A percentile compares a stretch with the other conserved stretches of the same genome.
phyloP scores from a whole-genome alignment of 495 filamentous ascomycete genomes.

The Podospora tetraspora region DNA sequence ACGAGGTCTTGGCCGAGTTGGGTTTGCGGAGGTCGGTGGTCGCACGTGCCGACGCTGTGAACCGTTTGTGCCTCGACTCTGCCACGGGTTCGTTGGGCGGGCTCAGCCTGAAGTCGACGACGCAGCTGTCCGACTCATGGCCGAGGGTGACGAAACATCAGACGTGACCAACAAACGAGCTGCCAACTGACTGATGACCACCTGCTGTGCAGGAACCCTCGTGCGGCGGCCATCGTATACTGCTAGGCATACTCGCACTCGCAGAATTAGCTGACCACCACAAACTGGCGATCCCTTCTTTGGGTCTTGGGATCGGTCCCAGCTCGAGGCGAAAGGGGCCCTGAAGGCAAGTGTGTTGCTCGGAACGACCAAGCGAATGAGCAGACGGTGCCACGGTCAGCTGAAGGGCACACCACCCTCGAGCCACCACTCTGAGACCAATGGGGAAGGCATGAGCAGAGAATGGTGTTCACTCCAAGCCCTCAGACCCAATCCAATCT shows the following conservation, averaged over 20 bases:
- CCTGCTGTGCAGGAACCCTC: no score
- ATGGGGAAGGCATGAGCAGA: neutral
- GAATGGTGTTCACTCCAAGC: neutral
- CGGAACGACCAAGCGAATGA: neutral
- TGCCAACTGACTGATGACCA: neutral
- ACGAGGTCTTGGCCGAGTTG: conserved; percentile 1
- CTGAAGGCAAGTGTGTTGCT: neutral
- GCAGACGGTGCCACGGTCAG: neutral
- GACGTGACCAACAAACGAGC: neutral
- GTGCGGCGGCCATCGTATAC: neutral
- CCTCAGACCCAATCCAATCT: neutral
- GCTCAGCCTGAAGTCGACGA: neutral
- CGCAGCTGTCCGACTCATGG: neutral
- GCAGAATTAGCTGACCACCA: neutral
- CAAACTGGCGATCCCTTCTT: neutral
- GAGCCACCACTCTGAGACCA: neutral
- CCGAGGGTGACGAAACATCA: neutral
- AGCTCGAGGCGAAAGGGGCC: neutral
- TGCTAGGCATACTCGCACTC: neutral
- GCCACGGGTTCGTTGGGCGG: neutral
- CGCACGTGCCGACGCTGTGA: neutral
- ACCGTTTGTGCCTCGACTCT: neutral
- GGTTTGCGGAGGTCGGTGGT: neutral
- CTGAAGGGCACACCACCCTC: neutral
- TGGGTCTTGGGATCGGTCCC: no score